phyloP scores from a whole-genome alignment of 2,329 filamentous ascomycete genomes.

The Colletotrichum noveboracense region DNA sequence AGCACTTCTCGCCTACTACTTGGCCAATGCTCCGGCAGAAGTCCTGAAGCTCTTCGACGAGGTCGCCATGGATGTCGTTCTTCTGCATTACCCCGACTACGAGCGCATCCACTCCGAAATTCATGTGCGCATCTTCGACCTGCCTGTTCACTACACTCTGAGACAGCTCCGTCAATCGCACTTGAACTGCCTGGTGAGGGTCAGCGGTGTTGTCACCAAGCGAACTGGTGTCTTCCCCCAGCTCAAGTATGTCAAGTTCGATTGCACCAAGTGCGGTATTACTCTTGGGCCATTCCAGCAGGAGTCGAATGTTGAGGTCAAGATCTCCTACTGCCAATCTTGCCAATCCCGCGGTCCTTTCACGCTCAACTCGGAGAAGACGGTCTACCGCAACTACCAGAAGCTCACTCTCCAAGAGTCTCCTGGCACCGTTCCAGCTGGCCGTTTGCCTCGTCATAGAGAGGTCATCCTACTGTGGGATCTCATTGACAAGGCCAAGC shows the following conservation, averaged over 20 bases:
- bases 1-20: conserved; percentile 92
- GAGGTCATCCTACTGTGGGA: conserved; percentile 98
- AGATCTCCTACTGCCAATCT: conserved; percentile 94
- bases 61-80: conserved; percentile 93
- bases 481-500: conserved; percentile 94
- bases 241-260: conserved; percentile 97
- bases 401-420: conserved; percentile 97
- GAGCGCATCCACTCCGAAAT: conserved; percentile 97
- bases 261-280: conserved; percentile 90
- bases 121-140: conserved; percentile 93
- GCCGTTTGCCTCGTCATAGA: conserved; percentile 88
- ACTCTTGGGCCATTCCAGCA: conserved; percentile 97
- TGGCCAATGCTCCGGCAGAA: conserved; percentile 94
- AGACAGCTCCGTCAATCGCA: conserved; percentile 94
- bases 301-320: conserved; percentile 95
- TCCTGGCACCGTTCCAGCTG: conserved; percentile 93
- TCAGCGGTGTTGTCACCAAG: conserved; percentile 93
- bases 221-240: conserved; percentile 96
- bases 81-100: conserved; percentile 97
- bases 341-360: conserved; percentile 96
- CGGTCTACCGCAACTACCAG: conserved; percentile 98
- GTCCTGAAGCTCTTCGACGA: conserved; percentile 96
- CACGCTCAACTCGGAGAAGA: conserved; percentile 95
- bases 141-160: conserved; percentile 93
- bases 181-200: conserved; percentile 92